Evolutionary conservation across 2,329 filamentous ascomycete species (phyloP).

Genomic region (Apiospora hydei): DNA sequence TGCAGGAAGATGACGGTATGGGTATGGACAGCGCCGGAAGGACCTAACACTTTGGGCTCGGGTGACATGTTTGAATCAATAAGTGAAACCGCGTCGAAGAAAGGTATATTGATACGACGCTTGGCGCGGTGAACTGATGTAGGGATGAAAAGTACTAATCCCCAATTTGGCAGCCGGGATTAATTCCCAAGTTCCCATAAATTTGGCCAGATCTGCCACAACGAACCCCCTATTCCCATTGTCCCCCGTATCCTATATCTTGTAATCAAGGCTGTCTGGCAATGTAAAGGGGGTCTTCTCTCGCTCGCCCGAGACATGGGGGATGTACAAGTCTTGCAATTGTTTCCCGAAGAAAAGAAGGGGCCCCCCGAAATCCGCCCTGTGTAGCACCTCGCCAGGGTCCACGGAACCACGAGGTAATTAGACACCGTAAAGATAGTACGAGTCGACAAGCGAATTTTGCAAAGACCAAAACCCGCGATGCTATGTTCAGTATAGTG

Average conservation of each 20-base stretch:
- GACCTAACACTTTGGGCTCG: not conserved
- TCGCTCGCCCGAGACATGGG: not conserved
- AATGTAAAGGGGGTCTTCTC: not conserved
- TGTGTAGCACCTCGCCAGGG: not conserved
- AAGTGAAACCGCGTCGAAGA: not conserved
- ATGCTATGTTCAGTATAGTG: not conserved
- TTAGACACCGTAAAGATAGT: slow-evolving; percentile 12
- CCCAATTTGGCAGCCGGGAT: not conserved
- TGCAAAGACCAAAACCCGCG: not conserved
- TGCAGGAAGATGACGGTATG: slow-evolving; percentile 57
- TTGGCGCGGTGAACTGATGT: not conserved
- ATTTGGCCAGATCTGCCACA: not conserved
- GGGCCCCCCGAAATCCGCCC: not conserved
- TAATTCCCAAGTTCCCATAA: no score
- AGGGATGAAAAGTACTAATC: not conserved
- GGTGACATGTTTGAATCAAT: not conserved
- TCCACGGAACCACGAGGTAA: not conserved
- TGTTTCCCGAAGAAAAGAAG: not conserved
- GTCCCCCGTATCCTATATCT: not conserved
- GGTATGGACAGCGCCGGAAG: slow-evolving; percentile 41
- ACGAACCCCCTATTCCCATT: not conserved
- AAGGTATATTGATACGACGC: not conserved
- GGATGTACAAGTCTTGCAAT: not conserved
- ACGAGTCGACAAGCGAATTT: slow-evolving; percentile 3
- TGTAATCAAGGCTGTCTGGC: not conserved